phyloP scores from a whole-genome alignment of 371 early-diverging fungal genomes.

The Entomophthora muscae region DNA sequence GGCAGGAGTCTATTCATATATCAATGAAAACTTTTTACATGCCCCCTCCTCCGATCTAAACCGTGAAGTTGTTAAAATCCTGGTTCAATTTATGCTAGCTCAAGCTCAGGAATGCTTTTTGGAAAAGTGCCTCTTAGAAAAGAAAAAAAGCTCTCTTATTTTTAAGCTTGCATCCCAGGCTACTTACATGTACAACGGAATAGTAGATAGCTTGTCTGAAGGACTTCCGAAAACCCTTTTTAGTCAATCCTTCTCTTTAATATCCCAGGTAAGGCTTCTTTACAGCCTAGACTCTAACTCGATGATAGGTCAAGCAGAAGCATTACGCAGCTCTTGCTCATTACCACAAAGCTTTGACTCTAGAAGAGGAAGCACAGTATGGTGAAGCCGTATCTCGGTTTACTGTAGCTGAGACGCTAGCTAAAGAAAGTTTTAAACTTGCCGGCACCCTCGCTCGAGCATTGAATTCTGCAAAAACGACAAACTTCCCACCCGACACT shows the following conservation, averaged over 20 bases:
- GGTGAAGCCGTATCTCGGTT: slow-evolving; percentile 71
- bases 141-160: slow-evolving; percentile 62
- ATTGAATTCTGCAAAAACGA: slow-evolving; percentile 14
- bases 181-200: slow-evolving; percentile 49
- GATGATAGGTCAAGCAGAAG: slow-evolving; percentile 41
- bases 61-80: slow-evolving; percentile 64
- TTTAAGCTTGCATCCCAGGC: slow-evolving; percentile 82
- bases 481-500: slow-evolving; percentile 27
- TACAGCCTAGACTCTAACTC: not conserved
- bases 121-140: slow-evolving; percentile 67
- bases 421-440: slow-evolving; percentile 67
- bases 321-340: slow-evolving; percentile 70
- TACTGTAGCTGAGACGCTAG: slow-evolving; percentile 50
- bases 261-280: slow-evolving; percentile 28
- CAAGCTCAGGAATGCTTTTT: slow-evolving; percentile 91
- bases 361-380: slow-evolving; percentile 57
- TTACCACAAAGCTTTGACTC: slow-evolving; percentile 56
- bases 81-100: slow-evolving; percentile 71
- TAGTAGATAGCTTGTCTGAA: slow-evolving; percentile 43
- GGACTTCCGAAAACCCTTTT: slow-evolving; percentile 34
- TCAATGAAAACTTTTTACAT: slow-evolving; percentile 92
- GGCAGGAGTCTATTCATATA: slow-evolving; percentile 81
- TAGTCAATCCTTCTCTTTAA: slow-evolving; percentile 40
- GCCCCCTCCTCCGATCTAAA: slow-evolving; percentile 84
- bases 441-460: slow-evolving; percentile 21